Percentiles rank a stretch among this genome's conserved stretches.
phyloP scores from a whole-genome alignment of 805 yeast species.

The Nakazawaea peltata region DNA sequence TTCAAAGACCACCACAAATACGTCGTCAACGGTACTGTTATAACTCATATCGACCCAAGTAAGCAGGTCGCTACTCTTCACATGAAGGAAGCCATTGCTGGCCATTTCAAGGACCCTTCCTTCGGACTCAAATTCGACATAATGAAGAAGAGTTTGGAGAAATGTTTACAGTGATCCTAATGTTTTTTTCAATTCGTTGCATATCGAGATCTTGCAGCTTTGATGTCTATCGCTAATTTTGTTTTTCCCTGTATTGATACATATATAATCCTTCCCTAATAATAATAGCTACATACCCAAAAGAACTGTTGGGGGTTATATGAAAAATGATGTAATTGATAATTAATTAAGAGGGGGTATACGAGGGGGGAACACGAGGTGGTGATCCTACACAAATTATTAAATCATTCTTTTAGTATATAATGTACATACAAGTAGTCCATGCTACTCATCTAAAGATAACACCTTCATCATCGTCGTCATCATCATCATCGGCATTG shows the following conservation, averaged over 20 bases:
- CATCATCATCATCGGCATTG: constrained; percentile 43
- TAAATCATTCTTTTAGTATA: not conserved
- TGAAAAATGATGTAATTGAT: too few species aligned
- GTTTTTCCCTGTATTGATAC: too few species aligned
- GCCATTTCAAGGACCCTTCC: constrained; percentile 34
- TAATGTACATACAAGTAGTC: not conserved
- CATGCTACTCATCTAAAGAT: constrained; percentile 4
- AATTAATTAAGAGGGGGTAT: too few species aligned
- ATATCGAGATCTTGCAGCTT: not conserved
- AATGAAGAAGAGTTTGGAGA: constrained; percentile 61
- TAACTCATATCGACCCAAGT: constrained; percentile 77
- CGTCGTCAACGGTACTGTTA: constrained; percentile 66
- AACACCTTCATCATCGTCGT: constrained; percentile 11
- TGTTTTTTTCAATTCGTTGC: not conserved
- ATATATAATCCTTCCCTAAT: too few species aligned
- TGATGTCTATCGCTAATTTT: too few species aligned
- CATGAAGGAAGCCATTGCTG: constrained; percentile 36
- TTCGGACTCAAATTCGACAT: constrained; percentile 41
- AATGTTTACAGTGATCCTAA: constrained; percentile 5
- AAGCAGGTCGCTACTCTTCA: constrained; percentile 65
- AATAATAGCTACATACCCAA: too few species aligned
- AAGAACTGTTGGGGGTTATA: too few species aligned
- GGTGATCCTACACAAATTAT: too few species aligned
- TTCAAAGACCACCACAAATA: constrained; percentile 89
- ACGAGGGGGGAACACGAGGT: too few species aligned